Evolutionary conservation across 1,139 yeast genomes (phyloP), one percentile per base, ranked within the genome.

Genomic region (Yueomyces sp.): DNA sequence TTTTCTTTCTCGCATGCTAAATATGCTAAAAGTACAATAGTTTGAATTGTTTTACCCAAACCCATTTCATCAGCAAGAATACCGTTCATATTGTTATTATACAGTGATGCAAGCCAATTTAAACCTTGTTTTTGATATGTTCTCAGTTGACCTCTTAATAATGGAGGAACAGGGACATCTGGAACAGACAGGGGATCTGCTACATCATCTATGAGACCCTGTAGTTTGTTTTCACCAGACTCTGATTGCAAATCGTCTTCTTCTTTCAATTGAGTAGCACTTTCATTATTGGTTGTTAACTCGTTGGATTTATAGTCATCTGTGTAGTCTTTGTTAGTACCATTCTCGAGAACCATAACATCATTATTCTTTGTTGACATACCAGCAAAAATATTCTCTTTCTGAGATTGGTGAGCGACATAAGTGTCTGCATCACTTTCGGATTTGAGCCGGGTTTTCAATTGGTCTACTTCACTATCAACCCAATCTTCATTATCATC

Each of bases 51-150:
- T 57, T 86, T 86, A 55, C 99, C 99, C 41, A 93, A 72, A 45
- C 99, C 99, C 99, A 91, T 91, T 61, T 91, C 99, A 64, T 91
- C 99, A 0, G 99, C 99, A 41, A 93, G 72, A 44, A 93, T 93
- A 48, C 99, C 98, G 60, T 91, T 93, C 4, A 97, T 93, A 46
- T 84, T 79, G 56, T 86, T 86, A 57, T 86, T 85, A 64, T 89
- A 91, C 48, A 93, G 67, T 43, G 96, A 87, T 1, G 96, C 97
- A 41, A 93, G 68, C 99, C 98, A 93, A 53, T 93, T 94, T 39
- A 93, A 71, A 45, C 99, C 99, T 60, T 86, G 95, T 48, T 87
- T 91, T 62, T 93, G 98, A 55, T 93, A 93, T 5, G 80, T 89
- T 59, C 99, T 78, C 41, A 93, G 68, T 0, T 78, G 75, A 27